Conservation (phyloP, 1,284 basidiomycete genomes). For the Psilocybe mexicana region DNA sequence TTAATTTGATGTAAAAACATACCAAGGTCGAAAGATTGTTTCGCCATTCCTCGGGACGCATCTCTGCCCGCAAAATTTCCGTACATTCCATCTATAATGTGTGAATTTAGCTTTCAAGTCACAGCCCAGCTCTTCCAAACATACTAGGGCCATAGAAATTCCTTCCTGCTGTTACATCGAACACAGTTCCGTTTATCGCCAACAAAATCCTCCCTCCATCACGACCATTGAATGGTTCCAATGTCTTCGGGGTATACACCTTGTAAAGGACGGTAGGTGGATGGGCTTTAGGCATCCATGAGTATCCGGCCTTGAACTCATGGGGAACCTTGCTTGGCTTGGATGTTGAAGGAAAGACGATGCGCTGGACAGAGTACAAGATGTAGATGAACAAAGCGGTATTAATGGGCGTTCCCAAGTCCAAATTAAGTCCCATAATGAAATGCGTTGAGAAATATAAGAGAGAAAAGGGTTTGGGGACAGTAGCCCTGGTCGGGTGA, state of each 20-base stretch:
- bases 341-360: constrained; percentile 66
- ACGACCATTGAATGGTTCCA: constrained; percentile 68
- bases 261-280: constrained; percentile 75
- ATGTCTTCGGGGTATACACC: constrained; percentile 75
- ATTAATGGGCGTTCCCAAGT: constrained; percentile 71
- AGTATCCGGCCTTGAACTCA: constrained; percentile 79
- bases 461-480: background rate
- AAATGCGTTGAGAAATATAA: background rate
- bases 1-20: constrained; percentile 26
- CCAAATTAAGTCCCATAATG: constrained; percentile 36
- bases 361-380: constrained; percentile 72
- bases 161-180: constrained; percentile 86
- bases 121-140: constrained; percentile 25
- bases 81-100: constrained; percentile 81
- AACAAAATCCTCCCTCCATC: constrained; percentile 77
- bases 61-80: constrained; percentile 96
- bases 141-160: constrained; percentile 93
- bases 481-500: no score
- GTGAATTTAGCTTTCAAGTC: background rate
- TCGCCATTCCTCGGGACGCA: constrained; percentile 94
- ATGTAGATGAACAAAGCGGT: constrained; percentile 77
- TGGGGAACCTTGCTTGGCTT: constrained; percentile 51
- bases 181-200: constrained; percentile 86
- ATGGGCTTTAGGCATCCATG: constrained; percentile 83
- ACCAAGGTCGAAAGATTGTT: constrained; percentile 93